These are phyloP conservation scores for Adansonia rubrostipa DNA, from an alignment of 441 rosid genomes.

Conservation along the genomic window DNA sequence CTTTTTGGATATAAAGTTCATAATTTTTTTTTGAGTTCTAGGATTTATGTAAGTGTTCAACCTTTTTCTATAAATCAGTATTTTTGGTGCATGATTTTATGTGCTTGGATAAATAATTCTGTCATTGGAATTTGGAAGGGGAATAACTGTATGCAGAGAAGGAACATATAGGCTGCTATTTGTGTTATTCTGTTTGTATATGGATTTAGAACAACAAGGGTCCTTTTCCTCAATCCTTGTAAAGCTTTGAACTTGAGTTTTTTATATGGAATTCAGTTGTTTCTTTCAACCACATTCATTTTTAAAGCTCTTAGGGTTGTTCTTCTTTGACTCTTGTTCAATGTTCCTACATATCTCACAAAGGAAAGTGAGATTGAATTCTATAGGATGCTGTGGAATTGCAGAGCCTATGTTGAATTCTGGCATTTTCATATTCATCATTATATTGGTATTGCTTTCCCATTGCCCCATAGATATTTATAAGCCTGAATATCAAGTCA, in stretches of 20 bases:
- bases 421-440: slow-evolving; percentile 28
- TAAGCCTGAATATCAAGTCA: slow-evolving; percentile 33
- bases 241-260: slow-evolving; percentile 37
- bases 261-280: slow-evolving; percentile 24
- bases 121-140: slow-evolving; percentile 26
- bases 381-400: slow-evolving; percentile 33
- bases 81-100: slow-evolving; percentile 22
- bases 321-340: slow-evolving; percentile 36
- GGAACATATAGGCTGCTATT: slow-evolving; percentile 33
- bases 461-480: slow-evolving; percentile 26
- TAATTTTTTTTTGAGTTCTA: slow-evolving; percentile 22
- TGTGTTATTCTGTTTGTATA: slow-evolving; percentile 35
- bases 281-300: slow-evolving; percentile 15
- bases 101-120: slow-evolving; percentile 33
- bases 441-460: slow-evolving; percentile 28
- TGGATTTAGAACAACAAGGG: slow-evolving; percentile 32
- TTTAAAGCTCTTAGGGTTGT: slow-evolving; percentile 29
- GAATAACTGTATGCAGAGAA: slow-evolving; percentile 33
- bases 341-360: slow-evolving; percentile 27
- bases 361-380: slow-evolving; percentile 34
- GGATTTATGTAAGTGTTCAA: slow-evolving; percentile 1
- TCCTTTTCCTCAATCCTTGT: slow-evolving; percentile 20
- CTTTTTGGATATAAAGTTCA: slow-evolving; percentile 26
- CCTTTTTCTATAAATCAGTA: slow-evolving; percentile 21
- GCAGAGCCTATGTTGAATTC: slow-evolving; percentile 30